Base-by-base conservation (phyloP, 2,329 filamentous ascomycete species). In the Rhynchosporium agropyri region DNA sequence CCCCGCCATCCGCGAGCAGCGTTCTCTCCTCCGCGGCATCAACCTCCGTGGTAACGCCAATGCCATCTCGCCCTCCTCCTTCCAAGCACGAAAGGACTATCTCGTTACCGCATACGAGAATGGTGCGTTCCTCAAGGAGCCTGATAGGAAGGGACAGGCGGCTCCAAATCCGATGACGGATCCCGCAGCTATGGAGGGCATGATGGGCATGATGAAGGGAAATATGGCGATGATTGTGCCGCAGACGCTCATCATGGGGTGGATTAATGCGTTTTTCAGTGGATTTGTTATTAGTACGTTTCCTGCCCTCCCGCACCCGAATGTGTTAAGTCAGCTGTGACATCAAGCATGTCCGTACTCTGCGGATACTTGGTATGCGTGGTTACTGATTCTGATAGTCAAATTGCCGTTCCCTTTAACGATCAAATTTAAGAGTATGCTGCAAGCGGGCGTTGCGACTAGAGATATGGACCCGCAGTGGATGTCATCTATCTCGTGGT, bases 161-260 rank as follows among this genome's bases (percentile, higher is more conserved):
- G 89, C 92, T 26, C 87, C 91, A 43, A 99, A 98, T 78, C 95
- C 95, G 3, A 92, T 99, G 86, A 91, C 89, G 10, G 95, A 99
- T 76, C 96, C 96, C 28, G 89, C 89, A 54, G 92, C 91, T 63
- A 99, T 99, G 95, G 96, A 99, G 75, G 94, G 93, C 70, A 99
- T 99, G 95, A 99, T 99, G 95, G 94, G 95, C 70, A 97, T 97
- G 92, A 96, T 99, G 91, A 99, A 99, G 85, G 93, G 93, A 63
- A 97, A 99, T 76, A 97, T 99, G 90, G 94, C 95, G 68, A 99
- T 98, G 95, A 98, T 99, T 81, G 92, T 99, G 63, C 95, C 95
- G 55, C 97, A 99, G 78, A 98, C 93, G 5, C 79, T 99, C 75
- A 99, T 99, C 70, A 99, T 99, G 95, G 95, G 94, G 69, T 99